phyloP scores from a whole-genome alignment of 306 rosid genomes.

The Glycyrrhiza uralensis region DNA sequence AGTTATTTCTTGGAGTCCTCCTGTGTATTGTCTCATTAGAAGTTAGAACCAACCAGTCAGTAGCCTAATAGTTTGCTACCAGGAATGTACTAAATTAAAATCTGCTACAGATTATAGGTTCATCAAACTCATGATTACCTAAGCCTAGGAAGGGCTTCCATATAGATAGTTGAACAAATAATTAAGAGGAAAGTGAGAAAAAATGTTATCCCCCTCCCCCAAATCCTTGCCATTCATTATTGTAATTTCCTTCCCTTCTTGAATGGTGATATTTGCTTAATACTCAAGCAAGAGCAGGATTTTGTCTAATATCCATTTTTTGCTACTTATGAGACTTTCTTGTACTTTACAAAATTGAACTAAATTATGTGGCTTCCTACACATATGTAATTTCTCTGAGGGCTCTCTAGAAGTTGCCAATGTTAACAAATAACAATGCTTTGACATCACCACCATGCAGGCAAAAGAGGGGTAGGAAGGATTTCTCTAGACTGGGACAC shows the following conservation, averaged over 20 bases:
- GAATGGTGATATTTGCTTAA: background rate
- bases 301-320: background rate
- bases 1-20: background rate
- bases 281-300: background rate
- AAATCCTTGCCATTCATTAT: background rate
- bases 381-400: background rate
- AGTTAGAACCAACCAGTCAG: no score
- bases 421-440: background rate
- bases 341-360: background rate
- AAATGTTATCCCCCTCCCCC: background rate
- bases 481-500: conserved; percentile 64
- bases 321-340: background rate
- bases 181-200: background rate
- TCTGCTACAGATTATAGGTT: background rate
- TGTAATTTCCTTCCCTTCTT: background rate
- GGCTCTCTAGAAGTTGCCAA: background rate
- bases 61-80: no score
- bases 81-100: background rate
- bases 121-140: background rate
- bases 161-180: background rate
- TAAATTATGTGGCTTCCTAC: background rate
- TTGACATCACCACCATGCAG: conserved; percentile 39
- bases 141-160: background rate
- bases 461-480: conserved; percentile 57
- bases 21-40: background rate